Conservation (phyloP, 192 early-diverging fungal genomes). For the Backusella psychrophila region DNA sequence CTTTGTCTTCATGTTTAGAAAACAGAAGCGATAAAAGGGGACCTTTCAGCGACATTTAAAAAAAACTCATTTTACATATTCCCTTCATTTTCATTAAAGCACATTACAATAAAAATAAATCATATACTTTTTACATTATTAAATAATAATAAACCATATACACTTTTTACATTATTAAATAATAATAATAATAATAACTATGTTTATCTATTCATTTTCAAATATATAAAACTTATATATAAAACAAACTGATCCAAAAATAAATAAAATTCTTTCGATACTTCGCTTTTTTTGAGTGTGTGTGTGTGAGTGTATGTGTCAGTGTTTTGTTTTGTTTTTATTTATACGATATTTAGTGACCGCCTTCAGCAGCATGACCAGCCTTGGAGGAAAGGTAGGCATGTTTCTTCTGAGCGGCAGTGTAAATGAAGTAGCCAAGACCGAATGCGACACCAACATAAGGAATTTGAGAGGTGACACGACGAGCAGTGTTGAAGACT, state of each 20-base stretch:
- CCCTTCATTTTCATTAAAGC: neutral
- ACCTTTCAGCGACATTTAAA: neutral
- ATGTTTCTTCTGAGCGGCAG: conserved; percentile 42
- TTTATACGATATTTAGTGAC: conserved; percentile 16
- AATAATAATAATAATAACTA: neutral
- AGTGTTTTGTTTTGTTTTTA: neutral
- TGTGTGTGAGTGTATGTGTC: neutral
- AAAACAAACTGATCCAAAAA: conserved; percentile 5
- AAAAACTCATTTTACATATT: neutral
- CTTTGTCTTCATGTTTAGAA: conserved; percentile 41
- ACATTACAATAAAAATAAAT: neutral
- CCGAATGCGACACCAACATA: conserved; percentile 55
- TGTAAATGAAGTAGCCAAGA: conserved; percentile 48
- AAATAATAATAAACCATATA: neutral
- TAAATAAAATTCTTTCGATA: neutral
- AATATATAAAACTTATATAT: neutral
- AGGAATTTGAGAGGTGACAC: conserved; percentile 48
- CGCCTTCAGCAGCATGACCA: conserved; percentile 41
- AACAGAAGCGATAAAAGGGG: conserved; percentile 35
- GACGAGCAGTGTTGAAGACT: conserved; percentile 62
- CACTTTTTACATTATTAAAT: too few species aligned
- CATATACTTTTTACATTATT: neutral
- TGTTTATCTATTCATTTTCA: neutral
- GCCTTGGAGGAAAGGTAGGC: conserved; percentile 39
- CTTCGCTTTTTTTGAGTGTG: neutral